phyloP scores from a whole-genome alignment of 2,329 filamentous ascomycete genomes.

The Xylariaceae sp. region DNA sequence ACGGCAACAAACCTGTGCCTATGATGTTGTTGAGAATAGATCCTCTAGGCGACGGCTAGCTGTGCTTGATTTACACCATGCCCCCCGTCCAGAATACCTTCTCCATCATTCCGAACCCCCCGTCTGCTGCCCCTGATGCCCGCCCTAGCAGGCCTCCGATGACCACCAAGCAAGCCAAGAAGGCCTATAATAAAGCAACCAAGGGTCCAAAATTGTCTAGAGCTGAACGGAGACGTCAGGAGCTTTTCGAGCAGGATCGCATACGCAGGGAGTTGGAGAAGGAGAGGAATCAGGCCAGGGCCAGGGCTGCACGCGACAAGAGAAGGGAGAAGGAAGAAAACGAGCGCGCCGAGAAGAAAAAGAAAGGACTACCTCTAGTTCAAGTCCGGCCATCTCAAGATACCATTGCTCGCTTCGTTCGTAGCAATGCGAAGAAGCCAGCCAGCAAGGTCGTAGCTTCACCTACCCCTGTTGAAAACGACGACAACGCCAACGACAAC shows the following conservation, averaged over 20 bases:
- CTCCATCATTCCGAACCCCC: conserved; percentile 40
- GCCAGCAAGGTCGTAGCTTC: not conserved
- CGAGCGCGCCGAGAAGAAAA: conserved; percentile 53
- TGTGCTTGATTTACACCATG: conserved; percentile 26
- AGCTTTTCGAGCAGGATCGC: conserved; percentile 55
- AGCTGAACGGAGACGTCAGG: conserved; percentile 45
- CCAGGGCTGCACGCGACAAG: conserved; percentile 54
- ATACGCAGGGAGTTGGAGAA: conserved; percentile 56
- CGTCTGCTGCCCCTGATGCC: conserved; percentile 29
- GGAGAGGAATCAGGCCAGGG: conserved; percentile 51
- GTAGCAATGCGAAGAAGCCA: conserved; percentile 24
- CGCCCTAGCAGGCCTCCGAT: conserved; percentile 43
- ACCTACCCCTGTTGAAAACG: conserved; percentile 1
- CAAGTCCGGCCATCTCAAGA: conserved; percentile 54
- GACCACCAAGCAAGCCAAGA: conserved; percentile 54
- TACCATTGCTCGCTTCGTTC: conserved; percentile 57
- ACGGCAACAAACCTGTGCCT: conserved; percentile 1
- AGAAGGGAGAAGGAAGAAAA: conserved; percentile 57
- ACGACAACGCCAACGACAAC: not conserved
- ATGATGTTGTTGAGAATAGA: conserved; percentile 13
- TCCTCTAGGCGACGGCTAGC: conserved; percentile 11
- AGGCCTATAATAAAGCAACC: conserved; percentile 47
- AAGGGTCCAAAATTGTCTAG: conserved; percentile 46
- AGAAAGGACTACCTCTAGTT: conserved; percentile 56
- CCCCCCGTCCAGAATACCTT: conserved; percentile 42